Evolutionary conservation across 2,329 filamentous ascomycete species (phyloP), one percentile per base, ranked within the genome.

Genomic region (Penicillium sp.): DNA sequence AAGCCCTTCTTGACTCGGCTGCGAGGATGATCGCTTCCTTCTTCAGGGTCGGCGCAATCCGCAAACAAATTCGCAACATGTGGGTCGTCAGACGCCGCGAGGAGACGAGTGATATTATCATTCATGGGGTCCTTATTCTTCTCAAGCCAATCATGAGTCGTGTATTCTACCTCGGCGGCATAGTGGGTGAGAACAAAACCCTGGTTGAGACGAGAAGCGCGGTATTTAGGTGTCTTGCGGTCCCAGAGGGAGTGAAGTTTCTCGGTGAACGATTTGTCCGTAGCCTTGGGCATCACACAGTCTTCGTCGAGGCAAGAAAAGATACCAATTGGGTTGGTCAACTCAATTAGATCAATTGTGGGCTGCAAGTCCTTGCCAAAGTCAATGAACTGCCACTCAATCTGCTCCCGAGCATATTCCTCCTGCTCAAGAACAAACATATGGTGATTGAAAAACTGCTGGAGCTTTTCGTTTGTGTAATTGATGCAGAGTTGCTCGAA

Each of bases 401-500:
- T 99, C 76, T 97, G 91, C 74, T 99, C 95, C 50, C 94, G 84
- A 8, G 95, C 93, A 75, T 99, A 99, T 75, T 99, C 95, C 75
- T 99, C 95, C 72, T 99, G 95, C 74, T 99, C 95, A 7, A 99
- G 83, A 10, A 99, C 95, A 72, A 99, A 99, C 95, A 99, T 99
- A 81, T 99, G 96, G 74, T 99, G 95, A 71, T 99, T 99, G 85
- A 99, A 99, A 76, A 99, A 99, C 68, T 99, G 95, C 72, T 99
- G 95, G 6, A 99, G 86, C 76, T 97, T 99, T 76, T 99, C 95
- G 78, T 99, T 99, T 62, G 96, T 98, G 78, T 99, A 99, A 78
- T 99, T 99, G 84, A 99, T 99, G 81, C 95, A 99, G 5, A 99
- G 84, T 76, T 99, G 95, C 75, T 99, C 95, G 71, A 99, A 99